Evolutionary conservation across 129 eudicot species (phyloP).

Genomic region (Chrysanthemum makinoi): DNA sequence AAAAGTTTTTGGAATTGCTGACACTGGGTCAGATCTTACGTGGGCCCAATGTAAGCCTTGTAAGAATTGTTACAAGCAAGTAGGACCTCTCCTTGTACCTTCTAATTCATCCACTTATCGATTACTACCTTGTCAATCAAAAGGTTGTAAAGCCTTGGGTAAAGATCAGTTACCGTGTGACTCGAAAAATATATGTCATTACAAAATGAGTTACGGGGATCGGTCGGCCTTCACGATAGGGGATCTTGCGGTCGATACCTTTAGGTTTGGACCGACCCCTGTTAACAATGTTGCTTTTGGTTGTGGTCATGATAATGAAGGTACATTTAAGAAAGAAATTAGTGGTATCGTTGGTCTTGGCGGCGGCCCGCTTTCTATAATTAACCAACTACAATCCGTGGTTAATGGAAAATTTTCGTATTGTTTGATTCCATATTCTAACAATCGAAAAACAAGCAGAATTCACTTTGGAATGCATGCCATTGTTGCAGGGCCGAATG

Average conservation of each 20-base stretch:
- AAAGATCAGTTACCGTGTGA: background rate
- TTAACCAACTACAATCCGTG: conserved; percentile 28
- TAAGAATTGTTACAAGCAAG: conserved; percentile 47
- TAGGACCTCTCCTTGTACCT: conserved; percentile 44
- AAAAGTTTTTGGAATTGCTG: conserved; percentile 38
- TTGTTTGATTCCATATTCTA: conserved; percentile 38
- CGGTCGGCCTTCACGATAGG: conserved; percentile 31
- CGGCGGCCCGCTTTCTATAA: conserved; percentile 46
- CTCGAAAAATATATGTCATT: conserved; percentile 26
- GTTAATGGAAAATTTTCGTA: conserved; percentile 53
- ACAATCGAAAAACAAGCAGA: conserved; percentile 30
- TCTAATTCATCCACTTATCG: conserved; percentile 38
- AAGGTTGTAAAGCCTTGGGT: conserved; percentile 24
- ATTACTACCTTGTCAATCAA: conserved; percentile 35
- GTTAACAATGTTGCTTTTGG: conserved; percentile 51
- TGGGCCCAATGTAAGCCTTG: conserved; percentile 76
- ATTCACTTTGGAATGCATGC: conserved; percentile 51
- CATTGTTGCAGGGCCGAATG: conserved; percentile 38
- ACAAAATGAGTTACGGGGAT: conserved; percentile 36
- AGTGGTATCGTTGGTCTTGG: conserved; percentile 72
- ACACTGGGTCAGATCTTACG: conserved; percentile 66
- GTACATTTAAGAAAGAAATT: conserved; percentile 14
- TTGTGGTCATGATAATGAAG: conserved; percentile 50
- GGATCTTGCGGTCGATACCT: conserved; percentile 40
- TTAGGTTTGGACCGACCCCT: conserved; percentile 28